These are phyloP conservation scores for Vicia sativa DNA, from an alignment of 306 rosid species.

Conservation along the genomic window DNA sequence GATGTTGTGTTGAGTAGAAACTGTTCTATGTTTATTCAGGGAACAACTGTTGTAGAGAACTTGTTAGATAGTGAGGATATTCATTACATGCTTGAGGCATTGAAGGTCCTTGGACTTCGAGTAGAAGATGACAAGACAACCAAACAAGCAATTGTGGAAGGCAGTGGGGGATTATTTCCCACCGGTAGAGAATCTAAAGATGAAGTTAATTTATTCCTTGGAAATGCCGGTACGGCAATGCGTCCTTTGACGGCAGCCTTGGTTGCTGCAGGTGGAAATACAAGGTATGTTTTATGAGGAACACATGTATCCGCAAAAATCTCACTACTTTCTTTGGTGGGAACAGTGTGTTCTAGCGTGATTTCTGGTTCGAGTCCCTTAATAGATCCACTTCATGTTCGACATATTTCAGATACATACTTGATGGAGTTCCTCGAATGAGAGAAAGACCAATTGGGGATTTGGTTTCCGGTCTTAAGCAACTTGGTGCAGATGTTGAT, in stretches of 20 bases:
- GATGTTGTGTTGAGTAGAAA: constrained; percentile 15
- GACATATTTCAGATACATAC: constrained; percentile 70
- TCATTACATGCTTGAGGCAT: constrained; percentile 94
- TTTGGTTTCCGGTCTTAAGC: constrained; percentile 90
- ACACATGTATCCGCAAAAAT: neutral
- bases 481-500: constrained; percentile 95
- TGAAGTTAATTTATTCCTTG: constrained; percentile 90
- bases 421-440: constrained; percentile 99
- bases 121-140: constrained; percentile 78
- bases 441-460: constrained; percentile 99
- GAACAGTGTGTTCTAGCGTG: constrained; percentile 16
- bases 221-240: constrained; percentile 99
- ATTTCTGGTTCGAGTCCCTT: constrained; percentile 15
- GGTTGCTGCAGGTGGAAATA: constrained; percentile 89
- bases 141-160: constrained; percentile 85
- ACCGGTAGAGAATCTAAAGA: constrained; percentile 57
- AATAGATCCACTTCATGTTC: constrained; percentile 26
- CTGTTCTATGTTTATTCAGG: constrained; percentile 51
- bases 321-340: constrained; percentile 16
- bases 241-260: constrained; percentile 97
- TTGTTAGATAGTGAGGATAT: constrained; percentile 88
- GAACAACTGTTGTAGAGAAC: constrained; percentile 95
- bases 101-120: constrained; percentile 73
- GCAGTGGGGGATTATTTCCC: constrained; percentile 91
- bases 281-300: constrained; percentile 55